Percentiles rank a stretch among this genome's conserved stretches.
Evolutionary conservation across 306 rosid genomes (phyloP).

Genomic region (Trichosanthes truncata): DNA sequence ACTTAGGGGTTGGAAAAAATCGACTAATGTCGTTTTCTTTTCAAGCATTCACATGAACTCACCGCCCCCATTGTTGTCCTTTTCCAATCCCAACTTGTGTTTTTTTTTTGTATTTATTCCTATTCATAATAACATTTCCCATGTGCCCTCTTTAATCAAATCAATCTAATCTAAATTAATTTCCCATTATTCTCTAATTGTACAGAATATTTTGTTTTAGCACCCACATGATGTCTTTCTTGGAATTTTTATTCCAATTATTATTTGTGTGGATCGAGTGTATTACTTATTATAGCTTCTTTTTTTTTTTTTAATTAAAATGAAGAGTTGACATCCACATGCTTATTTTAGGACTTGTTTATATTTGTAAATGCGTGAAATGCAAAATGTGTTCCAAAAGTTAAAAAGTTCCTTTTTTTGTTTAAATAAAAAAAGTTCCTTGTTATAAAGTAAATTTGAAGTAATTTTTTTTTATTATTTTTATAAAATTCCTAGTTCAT

Average conservation of each 20-base stretch:
- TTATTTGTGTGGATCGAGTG: background rate
- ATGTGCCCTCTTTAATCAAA: background rate
- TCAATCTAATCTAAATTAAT: background rate
- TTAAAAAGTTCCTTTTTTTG: background rate
- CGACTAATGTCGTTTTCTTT: background rate
- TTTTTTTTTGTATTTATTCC: background rate
- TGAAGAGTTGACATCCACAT: background rate
- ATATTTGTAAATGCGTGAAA: background rate
- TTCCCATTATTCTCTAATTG: background rate
- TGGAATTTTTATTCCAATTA: background rate
- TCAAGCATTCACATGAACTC: background rate
- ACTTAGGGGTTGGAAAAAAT: background rate
- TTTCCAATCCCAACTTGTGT: background rate
- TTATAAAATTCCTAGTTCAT: background rate
- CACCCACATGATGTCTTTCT: background rate
- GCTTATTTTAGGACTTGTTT: background rate
- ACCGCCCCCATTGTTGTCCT: slow-evolving; percentile 1
- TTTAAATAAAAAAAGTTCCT: too few species aligned
- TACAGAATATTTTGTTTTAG: background rate
- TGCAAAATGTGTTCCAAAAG: background rate
- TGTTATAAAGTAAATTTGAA: background rate
- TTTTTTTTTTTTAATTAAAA: background rate
- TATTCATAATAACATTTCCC: background rate
- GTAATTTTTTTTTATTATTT: background rate
- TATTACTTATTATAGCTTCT: background rate